Evolutionary conservation across 2,329 filamentous ascomycete species (phyloP).

Genomic region (Colletotrichum lini): DNA sequence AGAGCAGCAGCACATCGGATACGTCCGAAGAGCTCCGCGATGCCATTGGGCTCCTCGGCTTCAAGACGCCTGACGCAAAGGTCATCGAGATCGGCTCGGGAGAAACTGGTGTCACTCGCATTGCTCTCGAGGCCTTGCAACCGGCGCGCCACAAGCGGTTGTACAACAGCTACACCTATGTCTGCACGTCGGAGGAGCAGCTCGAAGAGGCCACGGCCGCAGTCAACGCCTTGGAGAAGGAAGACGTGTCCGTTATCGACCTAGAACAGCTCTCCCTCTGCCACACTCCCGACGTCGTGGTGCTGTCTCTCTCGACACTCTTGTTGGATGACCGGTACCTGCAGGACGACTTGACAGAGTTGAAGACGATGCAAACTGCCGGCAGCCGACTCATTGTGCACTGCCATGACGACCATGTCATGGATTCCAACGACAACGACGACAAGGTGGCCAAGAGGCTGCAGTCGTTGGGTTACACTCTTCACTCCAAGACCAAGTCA

Average conservation of each 20-base stretch:
- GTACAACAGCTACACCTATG: conserved; percentile 31
- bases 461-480: conserved; percentile 3
- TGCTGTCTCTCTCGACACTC: conserved; percentile 1
- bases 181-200: conserved; percentile 18
- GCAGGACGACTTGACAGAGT: conserved; percentile 19
- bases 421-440: background rate
- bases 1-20: background rate
- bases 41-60: background rate
- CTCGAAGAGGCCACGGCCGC: background rate
- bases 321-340: conserved; percentile 18
- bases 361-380: conserved; percentile 5
- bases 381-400: conserved; percentile 8
- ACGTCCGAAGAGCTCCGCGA: background rate
- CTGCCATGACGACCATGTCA: background rate
- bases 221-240: background rate
- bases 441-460: background rate
- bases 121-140: conserved; percentile 16
- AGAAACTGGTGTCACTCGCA: background rate
- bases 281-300: conserved; percentile 1
- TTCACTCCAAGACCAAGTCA: conserved; percentile 12
- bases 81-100: conserved; percentile 24
- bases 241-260: conserved; percentile 16
- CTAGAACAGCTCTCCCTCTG: conserved; percentile 29
- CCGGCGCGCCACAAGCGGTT: conserved; percentile 16
- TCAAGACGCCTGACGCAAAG: conserved; percentile 26